Evolutionary conservation across 192 early-diverging fungal genomes (phyloP).

Genomic region (Dissophora globulifera): DNA sequence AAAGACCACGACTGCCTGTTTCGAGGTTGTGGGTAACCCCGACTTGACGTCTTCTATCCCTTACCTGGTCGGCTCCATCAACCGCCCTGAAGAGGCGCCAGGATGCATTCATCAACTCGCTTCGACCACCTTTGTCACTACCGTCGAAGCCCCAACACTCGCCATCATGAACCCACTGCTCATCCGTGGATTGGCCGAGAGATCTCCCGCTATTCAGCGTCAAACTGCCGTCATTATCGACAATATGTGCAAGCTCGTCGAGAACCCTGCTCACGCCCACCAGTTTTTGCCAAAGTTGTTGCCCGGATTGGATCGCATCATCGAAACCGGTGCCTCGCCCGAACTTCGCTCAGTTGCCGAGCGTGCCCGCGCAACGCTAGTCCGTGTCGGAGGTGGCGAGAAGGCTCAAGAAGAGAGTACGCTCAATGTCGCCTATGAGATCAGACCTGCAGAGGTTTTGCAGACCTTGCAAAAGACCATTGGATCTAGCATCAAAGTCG

Average conservation of each 20-base stretch:
- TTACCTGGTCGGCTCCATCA: slow-evolving; percentile 77
- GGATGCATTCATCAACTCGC: slow-evolving; percentile 81
- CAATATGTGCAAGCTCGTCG: slow-evolving; percentile 92
- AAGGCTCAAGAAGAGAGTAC: slow-evolving; percentile 49
- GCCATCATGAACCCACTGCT: slow-evolving; percentile 84
- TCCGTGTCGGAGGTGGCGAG: slow-evolving; percentile 70
- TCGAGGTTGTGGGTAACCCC: slow-evolving; percentile 78
- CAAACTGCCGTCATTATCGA: slow-evolving; percentile 84
- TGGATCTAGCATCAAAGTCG: slow-evolving; percentile 28
- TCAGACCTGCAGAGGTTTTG: slow-evolving; percentile 58
- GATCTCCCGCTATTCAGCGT: slow-evolving; percentile 75
- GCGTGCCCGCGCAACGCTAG: slow-evolving; percentile 73
- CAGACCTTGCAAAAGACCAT: slow-evolving; percentile 60
- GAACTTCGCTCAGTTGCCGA: slow-evolving; percentile 79
- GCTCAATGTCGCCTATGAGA: slow-evolving; percentile 61
- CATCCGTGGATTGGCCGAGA: slow-evolving; percentile 73
- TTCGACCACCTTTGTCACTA: slow-evolving; percentile 82
- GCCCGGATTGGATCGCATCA: slow-evolving; percentile 79
- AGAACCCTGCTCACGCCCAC: slow-evolving; percentile 81
- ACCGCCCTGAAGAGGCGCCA: slow-evolving; percentile 80
- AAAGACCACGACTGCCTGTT: slow-evolving; percentile 70
- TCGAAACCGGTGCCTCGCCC: slow-evolving; percentile 79
- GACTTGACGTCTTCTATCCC: slow-evolving; percentile 81
- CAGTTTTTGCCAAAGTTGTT: slow-evolving; percentile 83
- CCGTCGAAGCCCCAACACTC: slow-evolving; percentile 78